Base-by-base conservation (phyloP, 2,329 filamentous ascomycete genomes). In the Thelonectria olida region DNA sequence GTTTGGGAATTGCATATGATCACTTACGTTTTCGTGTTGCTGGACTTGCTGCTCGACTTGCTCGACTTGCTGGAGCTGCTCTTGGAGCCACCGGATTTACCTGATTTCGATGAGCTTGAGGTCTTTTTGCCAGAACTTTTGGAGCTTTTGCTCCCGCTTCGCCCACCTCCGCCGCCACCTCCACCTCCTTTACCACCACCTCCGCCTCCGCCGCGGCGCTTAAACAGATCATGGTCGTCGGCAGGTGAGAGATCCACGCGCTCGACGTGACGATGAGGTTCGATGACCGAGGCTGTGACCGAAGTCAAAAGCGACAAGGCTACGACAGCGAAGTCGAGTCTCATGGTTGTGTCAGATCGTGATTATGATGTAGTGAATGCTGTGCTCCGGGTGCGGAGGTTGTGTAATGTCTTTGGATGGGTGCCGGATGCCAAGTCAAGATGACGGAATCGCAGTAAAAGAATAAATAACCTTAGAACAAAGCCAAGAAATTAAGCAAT, bases 171-270 rank as follows among this genome's bases (percentile, higher is more conserved):
- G n/a, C n/a, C 52, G 7, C 74, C 68, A 23, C 76, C 68, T 15
- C 39, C 38, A 6, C 77, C 76, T 9, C 82, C 81, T 59, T 81
- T 76, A 17, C 81, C 79, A 49, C 85, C 84, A 10, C 83, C 77
- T 8, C 84, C 85, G 7, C 86, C 87, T 48, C 87, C 87, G 34
- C 87, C 87, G 68, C 85, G 85, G 64, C 87, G 82, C 79, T 87
- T 88, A 78, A 81, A 88, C 20, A 89, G 74, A 28, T 87, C 80
- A 54, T 82, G 74, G 54, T 75, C 70, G 25, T 76, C 68, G 23
- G 64, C 65, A 7, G 71, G 66, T 10, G 61, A 52, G 8, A 68
- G 49, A 31, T 72, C 73, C 19, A 65, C 60, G 59, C 65, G 70
- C 25, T 68, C 67, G 54, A 72, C 59, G 61, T 69, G 58, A 20